Evolutionary conservation across 1,284 basidiomycete genomes (phyloP), one percentile per base, ranked within the genome.

Genomic region (Trametes polyzona): DNA sequence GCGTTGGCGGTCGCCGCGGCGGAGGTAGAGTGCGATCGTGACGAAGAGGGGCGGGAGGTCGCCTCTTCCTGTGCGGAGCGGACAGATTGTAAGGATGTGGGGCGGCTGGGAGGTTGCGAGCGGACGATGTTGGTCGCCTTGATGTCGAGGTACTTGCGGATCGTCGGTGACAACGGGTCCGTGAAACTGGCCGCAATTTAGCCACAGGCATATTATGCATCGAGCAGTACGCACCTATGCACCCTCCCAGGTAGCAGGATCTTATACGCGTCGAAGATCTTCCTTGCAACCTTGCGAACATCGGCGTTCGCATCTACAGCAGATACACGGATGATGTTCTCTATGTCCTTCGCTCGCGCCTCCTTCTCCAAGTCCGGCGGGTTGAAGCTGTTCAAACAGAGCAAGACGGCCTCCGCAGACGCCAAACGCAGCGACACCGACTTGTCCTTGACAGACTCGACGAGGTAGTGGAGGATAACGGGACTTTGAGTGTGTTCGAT

Each of bases 261-360:
- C 60, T 84, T 84, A 70, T 94, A 95, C 0, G 87, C 87, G 54
- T 87, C 86, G 69, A 92, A 94, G 14, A 92, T 76, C 65, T 85
- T 81, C 68, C 85, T 83, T 55, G 84, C 83, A 16, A 83, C 72
- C 67, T 86, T 88, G 61, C 93, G 77, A 19, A 93, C 82, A 56
- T 92, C 91, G 12, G 86, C 83, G 67, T 82, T 91, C n/a, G 89
- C 81, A 71, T 95, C 92, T 19, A 82, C 81, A 11, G 86, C 88
- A 0, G 87, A 83, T 3, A 73, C 68, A 56, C 79, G 84, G 64
- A 95, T 90, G 44, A 91, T 78, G 19, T 73, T 76, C 68, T 95
- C 92, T 21, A 95, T 77, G 35, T 90, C 84, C 41, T 76, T 76
- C 1, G 83, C 83, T 2, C 88, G 78, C 0, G 74, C 63, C 49